These are phyloP conservation scores for Agaricus bisporus DNA, from an alignment of 768 basidiomycete species.

Conservation along the genomic window DNA sequence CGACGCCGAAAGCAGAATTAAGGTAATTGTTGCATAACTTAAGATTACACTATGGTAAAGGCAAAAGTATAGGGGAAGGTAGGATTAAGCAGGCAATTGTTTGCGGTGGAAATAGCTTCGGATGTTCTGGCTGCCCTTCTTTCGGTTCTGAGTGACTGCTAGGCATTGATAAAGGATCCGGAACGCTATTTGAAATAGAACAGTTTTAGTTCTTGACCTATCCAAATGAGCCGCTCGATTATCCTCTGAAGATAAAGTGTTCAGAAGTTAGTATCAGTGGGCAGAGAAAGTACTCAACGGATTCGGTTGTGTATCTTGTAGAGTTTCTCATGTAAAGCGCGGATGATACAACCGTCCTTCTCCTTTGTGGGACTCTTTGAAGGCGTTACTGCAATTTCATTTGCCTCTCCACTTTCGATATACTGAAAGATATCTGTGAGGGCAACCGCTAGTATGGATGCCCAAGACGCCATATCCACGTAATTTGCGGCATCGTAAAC, in stretches of 20 bases:
- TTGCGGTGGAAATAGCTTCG: conserved; percentile 1
- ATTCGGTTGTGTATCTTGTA: conserved; percentile 55
- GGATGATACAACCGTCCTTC: conserved; percentile 31
- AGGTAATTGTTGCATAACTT: too few species aligned
- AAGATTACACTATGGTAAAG: too few species aligned
- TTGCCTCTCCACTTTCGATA: conserved; percentile 36
- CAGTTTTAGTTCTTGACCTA: conserved; percentile 67
- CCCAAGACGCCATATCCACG: conserved; percentile 47
- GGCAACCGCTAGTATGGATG: conserved; percentile 53
- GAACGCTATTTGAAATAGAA: conserved; percentile 57
- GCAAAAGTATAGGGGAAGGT: not conserved
- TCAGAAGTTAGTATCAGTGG: not conserved
- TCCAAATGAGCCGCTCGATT: conserved; percentile 72
- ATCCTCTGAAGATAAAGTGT: conserved; percentile 40
- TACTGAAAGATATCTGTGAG: conserved; percentile 56
- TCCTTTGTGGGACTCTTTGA: conserved; percentile 15
- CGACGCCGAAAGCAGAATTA: not conserved
- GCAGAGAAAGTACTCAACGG: conserved; percentile 33
- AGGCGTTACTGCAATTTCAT: conserved; percentile 11
- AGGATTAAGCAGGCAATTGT: not conserved
- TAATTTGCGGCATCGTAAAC: conserved; percentile 54
- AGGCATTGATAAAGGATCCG: conserved; percentile 54
- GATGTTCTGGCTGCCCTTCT: not conserved
- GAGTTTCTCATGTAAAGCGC: conserved; percentile 40
- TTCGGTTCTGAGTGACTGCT: conserved; percentile 15